phyloP scores from a whole-genome alignment of 352 stramenopile species.

The Pythium oligandrum region DNA sequence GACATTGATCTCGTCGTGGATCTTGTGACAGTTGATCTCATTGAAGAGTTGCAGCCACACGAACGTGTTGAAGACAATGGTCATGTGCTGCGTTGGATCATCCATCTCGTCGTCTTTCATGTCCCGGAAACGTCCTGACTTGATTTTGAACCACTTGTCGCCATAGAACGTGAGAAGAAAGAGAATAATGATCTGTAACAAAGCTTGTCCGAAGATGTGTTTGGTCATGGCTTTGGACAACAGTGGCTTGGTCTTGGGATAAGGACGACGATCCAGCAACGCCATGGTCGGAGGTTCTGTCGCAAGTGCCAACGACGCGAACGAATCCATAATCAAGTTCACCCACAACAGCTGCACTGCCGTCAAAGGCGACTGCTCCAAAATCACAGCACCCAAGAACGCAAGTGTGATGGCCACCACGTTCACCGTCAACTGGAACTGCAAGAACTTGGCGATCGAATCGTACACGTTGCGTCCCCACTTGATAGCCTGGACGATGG shows the following conservation, averaged over 20 bases:
- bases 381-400: slow-evolving; percentile 83
- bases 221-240: slow-evolving; percentile 94
- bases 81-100: slow-evolving; percentile 90
- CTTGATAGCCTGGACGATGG: slow-evolving; percentile 82
- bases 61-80: slow-evolving; percentile 97
- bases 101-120: slow-evolving; percentile 23
- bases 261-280: slow-evolving; percentile 91
- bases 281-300: slow-evolving; percentile 89
- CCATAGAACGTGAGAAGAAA: slow-evolving; percentile 83
- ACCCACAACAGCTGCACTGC: slow-evolving; percentile 98
- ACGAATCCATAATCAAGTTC: slow-evolving; percentile 99
- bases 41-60: slow-evolving; percentile 96
- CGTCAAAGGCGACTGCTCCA: slow-evolving; percentile 87
- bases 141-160: slow-evolving; percentile 42
- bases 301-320: slow-evolving; percentile 93
- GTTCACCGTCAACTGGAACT: slow-evolving; percentile 98
- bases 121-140: slow-evolving; percentile 41
- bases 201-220: slow-evolving; percentile 92
- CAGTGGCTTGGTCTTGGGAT: slow-evolving; percentile 89
- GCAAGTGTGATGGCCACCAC: slow-evolving; percentile 92
- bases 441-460: slow-evolving; percentile 96
- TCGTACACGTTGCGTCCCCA: slow-evolving; percentile 86
- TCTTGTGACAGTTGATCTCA: slow-evolving; percentile 78
- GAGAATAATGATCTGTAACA: slow-evolving; percentile 90
- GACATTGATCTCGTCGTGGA: slow-evolving; percentile 90